phyloP scores from a whole-genome alignment of 140 eudicot species.

The Erigeron philadelphicus region DNA sequence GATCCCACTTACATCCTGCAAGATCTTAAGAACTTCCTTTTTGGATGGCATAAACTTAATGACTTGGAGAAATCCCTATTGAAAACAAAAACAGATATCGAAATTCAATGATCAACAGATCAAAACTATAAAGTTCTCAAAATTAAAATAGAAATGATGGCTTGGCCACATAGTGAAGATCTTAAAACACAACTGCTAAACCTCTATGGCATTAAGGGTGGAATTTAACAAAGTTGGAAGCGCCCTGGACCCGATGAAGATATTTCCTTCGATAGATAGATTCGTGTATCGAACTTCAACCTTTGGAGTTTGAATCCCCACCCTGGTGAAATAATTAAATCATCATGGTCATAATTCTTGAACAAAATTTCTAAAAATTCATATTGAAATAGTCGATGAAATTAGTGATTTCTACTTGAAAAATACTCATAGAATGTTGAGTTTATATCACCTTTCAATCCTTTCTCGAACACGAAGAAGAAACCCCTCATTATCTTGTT shows the following conservation, averaged over 20 bases:
- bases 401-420: neutral
- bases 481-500: conserved; percentile 58
- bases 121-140: conserved; percentile 1
- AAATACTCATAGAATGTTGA: neutral
- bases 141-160: conserved; percentile 2
- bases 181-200: conserved; percentile 21
- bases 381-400: neutral
- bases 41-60: conserved; percentile 48
- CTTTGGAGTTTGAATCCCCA: conserved; percentile 63
- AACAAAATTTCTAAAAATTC: neutral
- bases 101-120: neutral
- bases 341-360: neutral
- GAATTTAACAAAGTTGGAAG: conserved; percentile 70
- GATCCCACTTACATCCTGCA: conserved; percentile 51
- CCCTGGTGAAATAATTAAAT: conserved; percentile 37
- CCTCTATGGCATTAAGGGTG: conserved; percentile 59
- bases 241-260: conserved; percentile 68
- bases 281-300: conserved; percentile 69
- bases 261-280: conserved; percentile 62
- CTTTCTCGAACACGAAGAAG: conserved; percentile 46
- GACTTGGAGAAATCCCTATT: conserved; percentile 50
- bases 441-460: conserved; percentile 38
- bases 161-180: neutral
- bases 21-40: conserved; percentile 46
- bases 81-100: conserved; percentile 6